Conservation (phyloP, 768 basidiomycete genomes). For the Lentinula guzmanii region DNA sequence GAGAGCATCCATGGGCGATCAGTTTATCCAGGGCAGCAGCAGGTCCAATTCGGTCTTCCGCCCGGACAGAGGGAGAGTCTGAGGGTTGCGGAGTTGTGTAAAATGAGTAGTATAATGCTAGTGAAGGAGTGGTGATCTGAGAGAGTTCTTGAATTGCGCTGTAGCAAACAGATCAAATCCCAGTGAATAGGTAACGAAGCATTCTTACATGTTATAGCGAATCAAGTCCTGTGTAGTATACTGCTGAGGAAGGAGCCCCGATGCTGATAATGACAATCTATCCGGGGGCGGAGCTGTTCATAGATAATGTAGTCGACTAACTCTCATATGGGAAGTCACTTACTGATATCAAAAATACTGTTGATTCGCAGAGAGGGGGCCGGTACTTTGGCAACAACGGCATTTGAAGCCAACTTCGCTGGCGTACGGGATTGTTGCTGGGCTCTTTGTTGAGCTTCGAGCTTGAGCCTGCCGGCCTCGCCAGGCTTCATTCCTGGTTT, state of each 20-base stretch:
- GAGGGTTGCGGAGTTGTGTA: conserved; percentile 29
- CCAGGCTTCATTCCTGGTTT: conserved; percentile 46
- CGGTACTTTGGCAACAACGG: not conserved
- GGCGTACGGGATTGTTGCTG: not conserved
- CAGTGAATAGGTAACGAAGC: not conserved
- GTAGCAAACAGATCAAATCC: conserved; percentile 1
- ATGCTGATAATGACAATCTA: conserved; percentile 41
- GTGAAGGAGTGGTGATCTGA: conserved; percentile 43
- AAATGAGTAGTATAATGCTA: conserved; percentile 58
- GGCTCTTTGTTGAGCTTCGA: conserved; percentile 5
- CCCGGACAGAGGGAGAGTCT: conserved; percentile 6
- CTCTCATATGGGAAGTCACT: conserved; percentile 11
- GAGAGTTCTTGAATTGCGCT: conserved; percentile 48
- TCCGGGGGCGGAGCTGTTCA: conserved; percentile 16
- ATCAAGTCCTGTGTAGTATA: conserved; percentile 38
- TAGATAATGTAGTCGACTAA: not conserved
- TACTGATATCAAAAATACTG: conserved; percentile 41
- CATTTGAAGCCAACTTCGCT: conserved; percentile 11
- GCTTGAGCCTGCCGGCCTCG: conserved; percentile 6
- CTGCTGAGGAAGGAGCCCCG: conserved; percentile 44
- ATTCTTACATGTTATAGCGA: conserved; percentile 45
- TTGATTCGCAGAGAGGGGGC: not conserved
- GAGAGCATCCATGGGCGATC: conserved; percentile 48
- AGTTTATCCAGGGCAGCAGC: conserved; percentile 55
- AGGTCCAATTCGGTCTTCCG: conserved; percentile 17